phyloP scores from a whole-genome alignment of 768 basidiomycete genomes.

The Trametes punicea region DNA sequence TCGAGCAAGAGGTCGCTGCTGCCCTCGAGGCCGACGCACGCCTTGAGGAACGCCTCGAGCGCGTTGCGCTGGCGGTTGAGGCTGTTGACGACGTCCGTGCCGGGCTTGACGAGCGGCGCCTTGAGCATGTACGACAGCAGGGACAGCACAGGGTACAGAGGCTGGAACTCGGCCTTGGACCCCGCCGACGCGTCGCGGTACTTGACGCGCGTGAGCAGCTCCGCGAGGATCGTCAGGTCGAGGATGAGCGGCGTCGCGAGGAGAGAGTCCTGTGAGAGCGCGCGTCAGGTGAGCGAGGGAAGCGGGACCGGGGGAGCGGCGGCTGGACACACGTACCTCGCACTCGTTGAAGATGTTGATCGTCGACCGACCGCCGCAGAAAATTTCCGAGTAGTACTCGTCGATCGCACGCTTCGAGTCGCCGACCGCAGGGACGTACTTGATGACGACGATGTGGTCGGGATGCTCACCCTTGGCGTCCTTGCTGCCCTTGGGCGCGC shows the following conservation, averaged over 20 bases:
- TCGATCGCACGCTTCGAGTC: constrained; percentile 99
- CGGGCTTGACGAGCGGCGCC: constrained; percentile 95
- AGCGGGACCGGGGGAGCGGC: not conserved
- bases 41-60: constrained; percentile 91
- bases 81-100: constrained; percentile 92
- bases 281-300: constrained; percentile 1
- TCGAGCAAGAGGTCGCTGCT: constrained; percentile 82
- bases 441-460: constrained; percentile 95
- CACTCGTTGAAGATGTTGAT: constrained; percentile 99
- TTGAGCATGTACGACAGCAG: constrained; percentile 97
- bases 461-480: constrained; percentile 91
- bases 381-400: constrained; percentile 98
- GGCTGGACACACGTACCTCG: constrained; percentile 51
- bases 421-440: constrained; percentile 94
- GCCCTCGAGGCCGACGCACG: constrained; percentile 84
- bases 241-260: constrained; percentile 95
- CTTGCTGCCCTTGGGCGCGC: constrained; percentile 46
- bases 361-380: constrained; percentile 90
- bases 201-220: constrained; percentile 88
- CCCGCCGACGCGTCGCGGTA: constrained; percentile 58
- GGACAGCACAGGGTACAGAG: constrained; percentile 88
- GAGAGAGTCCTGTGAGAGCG: constrained; percentile 70
- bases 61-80: constrained; percentile 94
- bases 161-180: constrained; percentile 62
- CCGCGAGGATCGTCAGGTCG: constrained; percentile 89